phyloP scores from a whole-genome alignment of 1,284 basidiomycete species.

The Microbotryum scabiosae region DNA sequence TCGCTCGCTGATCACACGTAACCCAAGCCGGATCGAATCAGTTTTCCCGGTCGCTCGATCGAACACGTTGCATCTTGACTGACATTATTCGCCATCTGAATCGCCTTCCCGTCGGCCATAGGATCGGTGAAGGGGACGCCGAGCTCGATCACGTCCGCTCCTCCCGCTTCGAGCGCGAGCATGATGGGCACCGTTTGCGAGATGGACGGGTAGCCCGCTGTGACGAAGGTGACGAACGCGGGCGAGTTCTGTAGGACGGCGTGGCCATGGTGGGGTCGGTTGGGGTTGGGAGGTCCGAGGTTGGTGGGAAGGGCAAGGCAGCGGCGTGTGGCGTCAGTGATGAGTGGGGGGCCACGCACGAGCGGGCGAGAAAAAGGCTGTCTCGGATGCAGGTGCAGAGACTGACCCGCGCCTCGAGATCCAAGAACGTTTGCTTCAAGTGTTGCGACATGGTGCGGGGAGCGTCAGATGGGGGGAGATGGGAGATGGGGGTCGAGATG shows the following conservation, averaged over 20 bases:
- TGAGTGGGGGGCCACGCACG: no score
- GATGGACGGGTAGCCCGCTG: slow-evolving; percentile 73
- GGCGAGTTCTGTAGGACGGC: slow-evolving; percentile 26
- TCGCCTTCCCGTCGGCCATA: slow-evolving; percentile 77
- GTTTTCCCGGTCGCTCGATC: background rate
- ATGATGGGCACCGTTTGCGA: slow-evolving; percentile 78
- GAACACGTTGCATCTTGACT: slow-evolving; percentile 36
- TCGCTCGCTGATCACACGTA: slow-evolving; percentile 58
- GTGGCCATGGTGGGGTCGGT: no score
- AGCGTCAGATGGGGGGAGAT: no score
- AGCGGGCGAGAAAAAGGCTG: no score
- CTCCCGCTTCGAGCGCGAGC: slow-evolving; percentile 84
- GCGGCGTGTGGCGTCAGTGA: no score
- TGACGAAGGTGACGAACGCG: slow-evolving; percentile 61
- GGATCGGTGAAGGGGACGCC: slow-evolving; percentile 96
- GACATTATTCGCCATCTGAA: slow-evolving; percentile 86
- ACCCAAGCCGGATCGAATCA: background rate
- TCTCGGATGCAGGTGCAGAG: no score
- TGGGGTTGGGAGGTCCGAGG: no score
- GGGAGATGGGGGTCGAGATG: no score
- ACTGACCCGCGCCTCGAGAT: no score
- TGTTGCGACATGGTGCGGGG: no score
- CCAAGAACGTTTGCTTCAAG: no score
- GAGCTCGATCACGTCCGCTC: slow-evolving; percentile 90
- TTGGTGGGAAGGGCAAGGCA: no score